These are phyloP conservation scores for Zygosaccharomyces lentus DNA, from an alignment of 805 yeast species.

Conservation along the genomic window DNA sequence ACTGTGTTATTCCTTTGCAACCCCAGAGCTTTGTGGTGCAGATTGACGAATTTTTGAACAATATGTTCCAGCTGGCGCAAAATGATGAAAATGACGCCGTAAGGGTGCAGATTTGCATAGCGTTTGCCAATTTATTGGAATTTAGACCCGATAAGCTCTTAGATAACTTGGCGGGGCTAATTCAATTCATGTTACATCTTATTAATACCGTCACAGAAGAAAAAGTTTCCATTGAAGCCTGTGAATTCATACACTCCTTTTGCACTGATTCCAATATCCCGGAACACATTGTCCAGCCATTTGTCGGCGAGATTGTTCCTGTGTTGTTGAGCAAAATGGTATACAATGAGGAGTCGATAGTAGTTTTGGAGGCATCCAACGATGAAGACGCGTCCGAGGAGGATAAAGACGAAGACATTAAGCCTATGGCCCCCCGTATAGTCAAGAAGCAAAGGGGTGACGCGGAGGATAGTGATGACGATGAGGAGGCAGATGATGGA, in stretches of 20 bases:
- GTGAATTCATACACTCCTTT: constrained; percentile 80
- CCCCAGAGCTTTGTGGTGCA: constrained; percentile 60
- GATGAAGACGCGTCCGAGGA: constrained; percentile 73
- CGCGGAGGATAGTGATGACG: constrained; percentile 55
- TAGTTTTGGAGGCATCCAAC: constrained; percentile 52
- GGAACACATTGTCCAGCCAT: constrained; percentile 49
- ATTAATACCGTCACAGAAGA: constrained; percentile 56
- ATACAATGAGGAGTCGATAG: constrained; percentile 76
- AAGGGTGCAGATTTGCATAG: constrained; percentile 68
- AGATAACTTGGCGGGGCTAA: constrained; percentile 82
- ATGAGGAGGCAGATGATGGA: constrained; percentile 56
- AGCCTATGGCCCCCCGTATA: constrained; percentile 71
- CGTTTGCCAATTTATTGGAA: constrained; percentile 68
- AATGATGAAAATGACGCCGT: constrained; percentile 52
- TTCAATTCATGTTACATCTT: constrained; percentile 76
- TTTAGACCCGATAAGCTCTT: constrained; percentile 73
- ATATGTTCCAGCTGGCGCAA: constrained; percentile 65
- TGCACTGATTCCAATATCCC: constrained; percentile 59
- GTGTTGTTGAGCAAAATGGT: constrained; percentile 77
- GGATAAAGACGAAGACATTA: constrained; percentile 83
- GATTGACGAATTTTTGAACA: constrained; percentile 60
- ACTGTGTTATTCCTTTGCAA: constrained; percentile 66
- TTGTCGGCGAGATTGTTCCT: constrained; percentile 66
- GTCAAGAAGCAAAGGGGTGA: constrained; percentile 44
- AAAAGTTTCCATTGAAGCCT: constrained; percentile 82